These are phyloP conservation scores for Backusella circina DNA, from an alignment of 192 early-diverging fungal genomes.

Conservation along the genomic window DNA sequence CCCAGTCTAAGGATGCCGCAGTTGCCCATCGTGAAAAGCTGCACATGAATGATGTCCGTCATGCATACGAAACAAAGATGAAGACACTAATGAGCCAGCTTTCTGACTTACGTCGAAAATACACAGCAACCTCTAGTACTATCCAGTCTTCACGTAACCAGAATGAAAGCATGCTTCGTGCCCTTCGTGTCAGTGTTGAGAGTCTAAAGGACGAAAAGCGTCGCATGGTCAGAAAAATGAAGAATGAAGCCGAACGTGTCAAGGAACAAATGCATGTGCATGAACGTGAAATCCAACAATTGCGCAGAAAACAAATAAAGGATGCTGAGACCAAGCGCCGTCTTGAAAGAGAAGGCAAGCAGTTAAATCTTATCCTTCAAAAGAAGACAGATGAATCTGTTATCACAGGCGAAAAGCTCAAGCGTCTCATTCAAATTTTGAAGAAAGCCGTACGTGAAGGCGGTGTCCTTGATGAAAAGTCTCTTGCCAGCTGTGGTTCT, in stretches of 20 bases:
- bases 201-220: conserved; percentile 70
- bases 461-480: conserved; percentile 21
- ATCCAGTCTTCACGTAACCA: conserved; percentile 44
- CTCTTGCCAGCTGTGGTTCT: conserved; percentile 24
- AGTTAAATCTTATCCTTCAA: conserved; percentile 52
- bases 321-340: conserved; percentile 43
- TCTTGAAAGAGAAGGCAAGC: conserved; percentile 45
- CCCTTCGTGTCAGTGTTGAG: conserved; percentile 63
- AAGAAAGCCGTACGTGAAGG: conserved; percentile 36
- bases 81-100: conserved; percentile 52
- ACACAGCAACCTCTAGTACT: conserved; percentile 45
- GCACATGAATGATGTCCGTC: conserved; percentile 37
- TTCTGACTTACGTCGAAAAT: conserved; percentile 48
- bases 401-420: conserved; percentile 32
- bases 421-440: conserved; percentile 41
- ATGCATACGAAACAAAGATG: conserved; percentile 54
- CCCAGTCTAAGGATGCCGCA: background rate
- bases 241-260: conserved; percentile 58
- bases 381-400: conserved; percentile 51
- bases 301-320: conserved; percentile 47
- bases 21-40: background rate
- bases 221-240: conserved; percentile 70
- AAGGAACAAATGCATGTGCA: conserved; percentile 53
- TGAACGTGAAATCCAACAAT: conserved; percentile 55
- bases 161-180: conserved; percentile 58